Percentiles rank a stretch among this genome's conserved stretches.
These are phyloP conservation scores for Pseudozyma flocculosa DNA, from an alignment of 1,284 basidiomycete species.

Conservation along the genomic window DNA sequence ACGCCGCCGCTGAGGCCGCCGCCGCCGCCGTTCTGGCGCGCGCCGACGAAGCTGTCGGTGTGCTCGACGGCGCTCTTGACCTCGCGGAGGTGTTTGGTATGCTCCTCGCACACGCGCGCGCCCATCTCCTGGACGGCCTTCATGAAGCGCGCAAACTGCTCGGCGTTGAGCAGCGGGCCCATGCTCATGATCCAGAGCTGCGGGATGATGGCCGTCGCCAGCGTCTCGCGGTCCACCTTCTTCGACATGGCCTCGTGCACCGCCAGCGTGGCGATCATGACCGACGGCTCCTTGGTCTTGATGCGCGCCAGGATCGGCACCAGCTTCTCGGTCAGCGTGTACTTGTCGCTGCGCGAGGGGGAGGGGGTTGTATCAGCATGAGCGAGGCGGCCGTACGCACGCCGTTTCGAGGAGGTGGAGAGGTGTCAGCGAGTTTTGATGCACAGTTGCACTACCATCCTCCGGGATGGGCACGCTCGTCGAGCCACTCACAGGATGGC, in stretches of 20 bases:
- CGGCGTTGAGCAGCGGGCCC: conserved; percentile 69
- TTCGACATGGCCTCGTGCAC: conserved; percentile 96
- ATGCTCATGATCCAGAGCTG: conserved; percentile 54
- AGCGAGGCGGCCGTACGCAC: too few species aligned
- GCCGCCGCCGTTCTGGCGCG: not conserved
- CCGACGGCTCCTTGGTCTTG: conserved; percentile 72
- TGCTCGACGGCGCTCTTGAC: conserved; percentile 47
- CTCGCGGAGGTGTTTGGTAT: conserved; percentile 60
- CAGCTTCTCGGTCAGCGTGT: conserved; percentile 86
- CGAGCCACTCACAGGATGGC: too few species aligned
- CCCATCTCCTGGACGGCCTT: conserved; percentile 62
- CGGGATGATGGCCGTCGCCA: conserved; percentile 68
- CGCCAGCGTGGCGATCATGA: conserved; percentile 72
- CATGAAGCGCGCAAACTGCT: conserved; percentile 72
- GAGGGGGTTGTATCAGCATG: not conserved
- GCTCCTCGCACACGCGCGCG: conserved; percentile 80
- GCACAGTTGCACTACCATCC: too few species aligned
- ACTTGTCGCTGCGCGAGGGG: conserved; percentile 6
- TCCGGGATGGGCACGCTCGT: too few species aligned
- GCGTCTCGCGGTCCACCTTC: conserved; percentile 91
- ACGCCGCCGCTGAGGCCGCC: conserved; percentile 18
- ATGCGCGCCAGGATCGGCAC: conserved; percentile 92
- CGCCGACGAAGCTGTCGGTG: conserved; percentile 36
- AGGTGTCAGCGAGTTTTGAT: too few species aligned
- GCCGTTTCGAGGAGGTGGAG: too few species aligned